Conservation (phyloP, 306 rosid species). For the Cicer arietinum region DNA sequence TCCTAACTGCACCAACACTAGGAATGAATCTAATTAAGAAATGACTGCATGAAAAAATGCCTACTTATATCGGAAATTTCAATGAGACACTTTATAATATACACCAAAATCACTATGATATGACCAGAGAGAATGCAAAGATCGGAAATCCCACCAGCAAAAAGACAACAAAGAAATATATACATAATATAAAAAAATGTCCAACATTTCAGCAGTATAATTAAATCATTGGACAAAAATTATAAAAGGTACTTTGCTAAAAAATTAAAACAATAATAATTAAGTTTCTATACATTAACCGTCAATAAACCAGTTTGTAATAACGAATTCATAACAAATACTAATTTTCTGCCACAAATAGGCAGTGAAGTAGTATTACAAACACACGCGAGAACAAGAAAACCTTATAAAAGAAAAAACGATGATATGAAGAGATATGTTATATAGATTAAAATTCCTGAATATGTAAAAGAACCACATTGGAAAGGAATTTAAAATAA, state of each 20-base stretch:
- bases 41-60: neutral
- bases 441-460: constrained; percentile 22
- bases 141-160: constrained; percentile 13
- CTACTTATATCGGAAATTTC: constrained; percentile 5
- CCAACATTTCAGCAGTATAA: neutral
- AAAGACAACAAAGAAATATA: neutral
- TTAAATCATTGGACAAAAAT: neutral
- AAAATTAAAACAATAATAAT: neutral
- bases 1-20: neutral
- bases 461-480: neutral
- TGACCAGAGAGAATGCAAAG: neutral
- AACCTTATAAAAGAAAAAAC: constrained; percentile 26
- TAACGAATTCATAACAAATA: constrained; percentile 13
- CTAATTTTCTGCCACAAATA: constrained; percentile 5
- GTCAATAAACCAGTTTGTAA: neutral
- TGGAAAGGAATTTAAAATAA: neutral
- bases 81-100: neutral
- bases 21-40: neutral
- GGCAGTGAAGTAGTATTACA: neutral
- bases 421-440: constrained; percentile 8
- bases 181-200: constrained; percentile 9
- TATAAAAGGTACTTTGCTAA: neutral
- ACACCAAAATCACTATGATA: neutral
- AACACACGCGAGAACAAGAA: constrained; percentile 8
- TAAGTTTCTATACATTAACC: neutral